Percentiles rank a stretch among this genome's conserved stretches.
Evolutionary conservation across 139 green algal species (phyloP).

Genomic region (Micromonas pusilla): DNA sequence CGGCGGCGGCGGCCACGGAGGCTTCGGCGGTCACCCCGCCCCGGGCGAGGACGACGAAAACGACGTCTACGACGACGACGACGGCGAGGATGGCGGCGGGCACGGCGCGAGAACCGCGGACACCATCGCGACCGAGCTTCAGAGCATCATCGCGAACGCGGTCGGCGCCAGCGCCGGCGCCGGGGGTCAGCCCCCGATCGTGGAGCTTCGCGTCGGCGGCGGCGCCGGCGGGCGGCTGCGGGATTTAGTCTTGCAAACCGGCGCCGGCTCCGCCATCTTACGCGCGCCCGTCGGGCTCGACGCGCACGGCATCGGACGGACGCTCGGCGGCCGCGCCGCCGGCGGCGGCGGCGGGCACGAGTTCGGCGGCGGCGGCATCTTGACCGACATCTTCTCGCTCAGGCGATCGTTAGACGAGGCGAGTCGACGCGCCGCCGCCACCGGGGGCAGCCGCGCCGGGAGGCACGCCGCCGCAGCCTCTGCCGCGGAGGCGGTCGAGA

Average conservation of each 20-base stretch:
- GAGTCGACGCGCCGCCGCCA: not conserved
- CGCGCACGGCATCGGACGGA: too few relatives aligned
- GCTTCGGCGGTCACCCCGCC: slow-evolving; percentile 42
- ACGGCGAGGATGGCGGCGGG: not conserved
- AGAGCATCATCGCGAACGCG: not conserved
- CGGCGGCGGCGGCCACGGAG: too few relatives aligned
- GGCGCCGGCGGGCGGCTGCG: not conserved
- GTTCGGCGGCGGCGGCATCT: not conserved
- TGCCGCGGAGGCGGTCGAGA: not conserved
- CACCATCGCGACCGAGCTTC: not conserved
- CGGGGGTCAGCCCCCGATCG: not conserved
- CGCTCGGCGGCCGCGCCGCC: too few relatives aligned
- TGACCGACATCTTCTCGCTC: not conserved
- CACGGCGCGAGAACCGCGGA: not conserved
- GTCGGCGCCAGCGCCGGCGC: not conserved
- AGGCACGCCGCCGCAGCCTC: not conserved
- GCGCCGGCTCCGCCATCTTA: not conserved
- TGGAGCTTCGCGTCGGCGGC: not conserved
- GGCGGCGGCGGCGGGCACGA: not conserved
- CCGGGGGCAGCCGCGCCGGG: not conserved
- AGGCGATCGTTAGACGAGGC: not conserved
- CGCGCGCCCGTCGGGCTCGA: not conserved
- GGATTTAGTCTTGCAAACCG: not conserved
- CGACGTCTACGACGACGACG: not conserved
- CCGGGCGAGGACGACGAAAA: slow-evolving; percentile 28